Conservation (phyloP, 2,329 filamentous ascomycete species). For the Pyrenophora teres region DNA sequence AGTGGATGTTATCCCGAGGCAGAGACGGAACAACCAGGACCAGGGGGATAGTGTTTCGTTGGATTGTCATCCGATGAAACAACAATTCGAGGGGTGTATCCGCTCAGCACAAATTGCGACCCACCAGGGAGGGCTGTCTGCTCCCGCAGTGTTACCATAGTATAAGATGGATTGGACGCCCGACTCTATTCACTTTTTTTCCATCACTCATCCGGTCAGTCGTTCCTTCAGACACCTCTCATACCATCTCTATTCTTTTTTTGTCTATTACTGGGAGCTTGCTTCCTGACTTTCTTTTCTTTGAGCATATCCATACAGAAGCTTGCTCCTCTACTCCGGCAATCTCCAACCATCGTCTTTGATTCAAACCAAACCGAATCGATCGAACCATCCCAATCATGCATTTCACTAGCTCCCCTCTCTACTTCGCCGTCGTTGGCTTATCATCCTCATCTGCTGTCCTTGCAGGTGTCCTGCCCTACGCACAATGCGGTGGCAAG, state of each 20-base stretch:
- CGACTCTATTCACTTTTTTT: neutral
- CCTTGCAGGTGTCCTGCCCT: slow-evolving; percentile 38
- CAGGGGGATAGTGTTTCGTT: slow-evolving; percentile 28
- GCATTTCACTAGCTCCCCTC: slow-evolving; percentile 26
- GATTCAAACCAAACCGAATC: neutral
- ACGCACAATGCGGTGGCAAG: slow-evolving; percentile 54
- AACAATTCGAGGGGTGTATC: slow-evolving; percentile 3
- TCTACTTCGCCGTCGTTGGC: slow-evolving; percentile 36
- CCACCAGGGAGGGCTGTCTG: neutral
- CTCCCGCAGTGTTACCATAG: neutral
- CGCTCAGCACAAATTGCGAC: slow-evolving; percentile 1
- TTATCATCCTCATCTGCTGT: slow-evolving; percentile 35
- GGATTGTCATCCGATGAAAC: slow-evolving; percentile 17
- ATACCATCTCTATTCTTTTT: slow-evolving; percentile 5
- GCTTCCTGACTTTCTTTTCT: slow-evolving; percentile 31
- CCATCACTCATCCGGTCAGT: slow-evolving; percentile 8
- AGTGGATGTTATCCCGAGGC: slow-evolving; percentile 1
- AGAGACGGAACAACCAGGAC: neutral
- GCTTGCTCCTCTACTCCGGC: slow-evolving; percentile 16
- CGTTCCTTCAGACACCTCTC: slow-evolving; percentile 3
- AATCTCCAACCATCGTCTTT: neutral
- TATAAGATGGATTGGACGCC: slow-evolving; percentile 6
- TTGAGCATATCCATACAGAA: slow-evolving; percentile 13
- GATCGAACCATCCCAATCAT: slow-evolving; percentile 15
- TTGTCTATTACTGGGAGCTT: slow-evolving; percentile 19